Evolutionary conservation across 2,329 filamentous ascomycete species (phyloP).

Genomic region (Botryotinia convoluta): DNA sequence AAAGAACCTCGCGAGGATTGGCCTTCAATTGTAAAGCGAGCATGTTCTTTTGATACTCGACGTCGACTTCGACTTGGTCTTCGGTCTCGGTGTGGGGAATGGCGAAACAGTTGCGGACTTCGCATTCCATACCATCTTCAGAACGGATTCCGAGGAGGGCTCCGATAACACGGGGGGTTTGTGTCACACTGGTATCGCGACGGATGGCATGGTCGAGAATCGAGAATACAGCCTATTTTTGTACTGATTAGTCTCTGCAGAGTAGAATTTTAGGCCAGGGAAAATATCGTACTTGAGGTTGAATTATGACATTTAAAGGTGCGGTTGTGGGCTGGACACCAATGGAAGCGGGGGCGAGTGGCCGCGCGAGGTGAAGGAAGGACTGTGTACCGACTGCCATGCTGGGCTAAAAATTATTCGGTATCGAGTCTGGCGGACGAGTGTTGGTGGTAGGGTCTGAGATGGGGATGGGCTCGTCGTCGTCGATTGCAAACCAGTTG

Average conservation of each 20-base stretch:
- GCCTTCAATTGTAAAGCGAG: slow-evolving; percentile 90
- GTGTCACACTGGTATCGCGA: slow-evolving; percentile 60
- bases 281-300: slow-evolving; percentile 73
- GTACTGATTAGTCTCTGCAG: background rate
- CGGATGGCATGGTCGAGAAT: slow-evolving; percentile 93
- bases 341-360: slow-evolving; percentile 76
- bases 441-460: slow-evolving; percentile 6
- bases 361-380: slow-evolving; percentile 92
- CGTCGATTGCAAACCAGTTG: slow-evolving; percentile 20
- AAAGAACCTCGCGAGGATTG: slow-evolving; percentile 86
- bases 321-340: slow-evolving; percentile 82
- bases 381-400: slow-evolving; percentile 78
- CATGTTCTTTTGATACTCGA: slow-evolving; percentile 99
- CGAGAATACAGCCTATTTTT: slow-evolving; percentile 61
- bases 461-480: slow-evolving; percentile 18
- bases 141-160: slow-evolving; percentile 89
- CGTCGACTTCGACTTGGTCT: slow-evolving; percentile 98
- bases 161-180: slow-evolving; percentile 94
- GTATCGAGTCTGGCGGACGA: slow-evolving; percentile 18
- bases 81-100: slow-evolving; percentile 98
- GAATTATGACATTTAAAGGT: slow-evolving; percentile 90
- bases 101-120: slow-evolving; percentile 94
- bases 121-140: slow-evolving; percentile 95
- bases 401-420: slow-evolving; percentile 47
- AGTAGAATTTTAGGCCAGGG: background rate